Evolutionary conservation across 768 basidiomycete species (phyloP).

Genomic region (Hypsizygus marmoreus): DNA sequence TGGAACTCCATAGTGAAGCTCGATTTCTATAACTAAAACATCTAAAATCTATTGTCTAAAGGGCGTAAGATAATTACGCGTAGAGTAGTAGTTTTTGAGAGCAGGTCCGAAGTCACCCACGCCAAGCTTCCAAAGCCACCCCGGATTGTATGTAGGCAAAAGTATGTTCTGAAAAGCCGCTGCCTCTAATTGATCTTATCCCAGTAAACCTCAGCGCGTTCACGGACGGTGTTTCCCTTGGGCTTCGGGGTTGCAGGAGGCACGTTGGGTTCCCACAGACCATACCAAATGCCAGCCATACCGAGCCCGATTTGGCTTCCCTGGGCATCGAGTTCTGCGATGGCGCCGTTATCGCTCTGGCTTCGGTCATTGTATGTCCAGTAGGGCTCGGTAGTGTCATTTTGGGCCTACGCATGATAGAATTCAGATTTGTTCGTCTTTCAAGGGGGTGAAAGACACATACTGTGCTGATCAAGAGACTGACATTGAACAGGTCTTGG

Average conservation of each 20-base stretch:
- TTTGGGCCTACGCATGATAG: constrained; percentile 5
- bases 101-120: no score
- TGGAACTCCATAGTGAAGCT: no score
- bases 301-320: constrained; percentile 19
- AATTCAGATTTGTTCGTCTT: no score
- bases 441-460: no score
- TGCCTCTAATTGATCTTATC: no score
- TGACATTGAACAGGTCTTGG: constrained; percentile 21
- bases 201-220: constrained; percentile 27
- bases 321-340: constrained; percentile 18
- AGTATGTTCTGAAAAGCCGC: no score
- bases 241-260: constrained; percentile 17
- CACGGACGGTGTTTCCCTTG: constrained; percentile 20
- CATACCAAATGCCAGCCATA: constrained; percentile 18
- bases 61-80: no score
- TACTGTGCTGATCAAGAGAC: constrained; percentile 16
- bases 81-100: no score
- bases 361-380: constrained; percentile 20
- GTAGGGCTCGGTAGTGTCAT: constrained; percentile 14
- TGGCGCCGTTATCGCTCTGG: constrained; percentile 11
- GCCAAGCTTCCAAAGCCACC: no score
- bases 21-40: no score
- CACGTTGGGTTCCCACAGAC: constrained; percentile 20
- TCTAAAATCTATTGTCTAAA: no score
- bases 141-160: no score